These are phyloP conservation scores for Crithidia thermophila DNA, from an alignment of 208 protist genomes.

Conservation along the genomic window DNA sequence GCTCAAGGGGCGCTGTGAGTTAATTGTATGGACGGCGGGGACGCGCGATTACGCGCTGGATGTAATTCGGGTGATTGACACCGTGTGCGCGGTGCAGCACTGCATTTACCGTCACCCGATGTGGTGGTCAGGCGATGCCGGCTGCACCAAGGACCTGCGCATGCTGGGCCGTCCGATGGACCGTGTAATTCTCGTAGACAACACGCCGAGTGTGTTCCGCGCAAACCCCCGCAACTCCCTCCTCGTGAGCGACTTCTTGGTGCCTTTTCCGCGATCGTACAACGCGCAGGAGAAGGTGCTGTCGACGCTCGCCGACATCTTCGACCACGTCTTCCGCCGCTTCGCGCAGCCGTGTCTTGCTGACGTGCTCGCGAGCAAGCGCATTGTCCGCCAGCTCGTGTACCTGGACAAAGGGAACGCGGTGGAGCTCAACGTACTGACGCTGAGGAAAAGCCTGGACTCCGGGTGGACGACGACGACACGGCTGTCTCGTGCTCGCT, in stretches of 20 bases:
- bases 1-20: conserved; percentile 65
- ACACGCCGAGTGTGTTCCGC: conserved; percentile 82
- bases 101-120: conserved; percentile 76
- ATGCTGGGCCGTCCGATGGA: conserved; percentile 83
- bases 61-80: conserved; percentile 73
- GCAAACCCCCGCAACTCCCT: conserved; percentile 76
- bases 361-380: conserved; percentile 40
- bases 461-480: neutral
- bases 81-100: conserved; percentile 51
- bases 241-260: conserved; percentile 74
- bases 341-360: conserved; percentile 22
- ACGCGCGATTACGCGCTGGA: conserved; percentile 72
- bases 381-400: conserved; percentile 24
- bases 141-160: conserved; percentile 84
- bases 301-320: conserved; percentile 41
- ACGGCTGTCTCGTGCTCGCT: neutral
- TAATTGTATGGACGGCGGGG: conserved; percentile 90
- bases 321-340: conserved; percentile 39
- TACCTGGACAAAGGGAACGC: conserved; percentile 19
- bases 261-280: conserved; percentile 13
- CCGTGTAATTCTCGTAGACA: conserved; percentile 80
- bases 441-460: neutral
- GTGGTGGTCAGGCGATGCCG: conserved; percentile 70
- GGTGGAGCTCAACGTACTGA: conserved; percentile 36
- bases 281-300: conserved; percentile 40